Percentiles rank a stretch among this genome's conserved stretches.
phyloP scores from a whole-genome alignment of 108 stramenopile genomes.

The Aurantiochytrium sp. region DNA sequence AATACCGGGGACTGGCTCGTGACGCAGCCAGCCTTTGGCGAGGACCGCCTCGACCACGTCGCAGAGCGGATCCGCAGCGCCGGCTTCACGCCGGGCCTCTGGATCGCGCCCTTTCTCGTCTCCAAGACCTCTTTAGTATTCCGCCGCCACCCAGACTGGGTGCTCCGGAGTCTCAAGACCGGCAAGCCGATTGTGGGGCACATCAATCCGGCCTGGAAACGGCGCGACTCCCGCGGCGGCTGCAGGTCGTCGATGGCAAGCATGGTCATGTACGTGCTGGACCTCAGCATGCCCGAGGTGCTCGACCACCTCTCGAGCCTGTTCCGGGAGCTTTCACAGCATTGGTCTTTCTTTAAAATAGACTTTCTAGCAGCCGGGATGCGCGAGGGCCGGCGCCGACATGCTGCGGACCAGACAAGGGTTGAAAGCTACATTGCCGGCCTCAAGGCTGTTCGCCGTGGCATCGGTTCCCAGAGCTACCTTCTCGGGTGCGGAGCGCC shows the following conservation, averaged over 20 bases:
- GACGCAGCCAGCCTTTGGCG: neutral
- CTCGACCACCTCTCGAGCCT: neutral
- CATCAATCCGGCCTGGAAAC: neutral
- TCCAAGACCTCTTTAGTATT: neutral
- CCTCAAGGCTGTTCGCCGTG: neutral
- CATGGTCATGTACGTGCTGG: neutral
- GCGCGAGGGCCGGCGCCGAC: neutral
- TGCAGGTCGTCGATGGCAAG: neutral
- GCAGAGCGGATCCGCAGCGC: neutral
- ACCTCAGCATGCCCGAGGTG: neutral
- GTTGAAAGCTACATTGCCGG: neutral
- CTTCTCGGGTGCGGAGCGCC: neutral
- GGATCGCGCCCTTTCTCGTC: neutral
- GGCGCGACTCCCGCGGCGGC: neutral
- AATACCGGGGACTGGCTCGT: neutral
- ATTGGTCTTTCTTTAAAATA: neutral
- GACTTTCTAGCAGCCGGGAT: neutral
- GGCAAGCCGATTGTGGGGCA: neutral
- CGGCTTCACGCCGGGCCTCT: neutral
- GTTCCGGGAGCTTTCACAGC: neutral
- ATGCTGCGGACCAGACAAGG: neutral
- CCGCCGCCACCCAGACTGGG: neutral
- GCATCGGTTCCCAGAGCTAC: neutral
- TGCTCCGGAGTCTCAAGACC: neutral
- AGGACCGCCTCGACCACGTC: neutral